These are phyloP conservation scores for Collybia sordida DNA, from an alignment of 768 basidiomycete species.

Conservation along the genomic window DNA sequence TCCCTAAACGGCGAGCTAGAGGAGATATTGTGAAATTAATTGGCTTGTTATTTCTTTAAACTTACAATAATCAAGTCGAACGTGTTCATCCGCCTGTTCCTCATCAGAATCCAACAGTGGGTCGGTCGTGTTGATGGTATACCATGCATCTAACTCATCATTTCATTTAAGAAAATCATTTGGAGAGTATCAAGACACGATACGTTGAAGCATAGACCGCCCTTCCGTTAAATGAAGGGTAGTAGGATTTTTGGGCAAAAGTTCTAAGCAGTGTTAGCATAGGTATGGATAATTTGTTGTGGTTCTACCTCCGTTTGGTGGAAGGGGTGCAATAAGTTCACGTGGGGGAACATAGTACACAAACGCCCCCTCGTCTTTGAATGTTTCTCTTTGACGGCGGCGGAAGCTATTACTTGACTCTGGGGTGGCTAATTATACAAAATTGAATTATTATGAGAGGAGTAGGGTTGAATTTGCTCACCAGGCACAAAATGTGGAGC, in stretches of 20 bases:
- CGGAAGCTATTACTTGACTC: conserved; percentile 31
- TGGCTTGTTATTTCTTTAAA: conserved; percentile 3
- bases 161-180: conserved; percentile 2
- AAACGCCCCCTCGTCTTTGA: conserved; percentile 44
- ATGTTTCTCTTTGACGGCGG: conserved; percentile 35
- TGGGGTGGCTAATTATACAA: conserved; percentile 8
- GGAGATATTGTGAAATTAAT: conserved; percentile 4
- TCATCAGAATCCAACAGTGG: conserved; percentile 75
- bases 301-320: conserved; percentile 18
- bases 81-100: conserved; percentile 57
- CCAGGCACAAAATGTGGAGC: conserved; percentile 49
- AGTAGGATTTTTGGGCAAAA: conserved; percentile 9
- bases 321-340: conserved; percentile 25
- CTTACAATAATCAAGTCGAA: conserved; percentile 67
- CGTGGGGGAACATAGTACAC: conserved; percentile 49
- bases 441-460: not conserved
- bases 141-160: conserved; percentile 65
- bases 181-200: conserved; percentile 14
- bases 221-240: conserved; percentile 8
- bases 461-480: conserved; percentile 14
- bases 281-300: not conserved
- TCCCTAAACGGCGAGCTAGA: conserved; percentile 45
- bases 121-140: conserved; percentile 58
- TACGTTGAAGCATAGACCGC: conserved; percentile 51
- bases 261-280: conserved; percentile 2